Conservation (phyloP, 2,329 filamentous ascomycete species). For the Incumbomyces delicatus region DNA sequence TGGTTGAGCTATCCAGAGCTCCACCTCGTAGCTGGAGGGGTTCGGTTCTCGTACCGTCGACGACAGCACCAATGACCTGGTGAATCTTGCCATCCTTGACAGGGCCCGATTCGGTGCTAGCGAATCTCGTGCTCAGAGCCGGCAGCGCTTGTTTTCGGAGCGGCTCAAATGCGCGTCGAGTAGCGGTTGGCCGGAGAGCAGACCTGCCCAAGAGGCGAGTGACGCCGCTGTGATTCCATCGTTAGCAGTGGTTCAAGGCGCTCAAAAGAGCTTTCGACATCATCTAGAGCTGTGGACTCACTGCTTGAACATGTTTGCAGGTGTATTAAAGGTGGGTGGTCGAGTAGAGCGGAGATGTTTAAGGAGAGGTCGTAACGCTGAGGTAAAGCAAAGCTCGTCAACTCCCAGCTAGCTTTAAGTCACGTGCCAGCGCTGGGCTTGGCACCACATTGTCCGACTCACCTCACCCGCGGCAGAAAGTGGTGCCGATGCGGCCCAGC, state of each 20-base stretch:
- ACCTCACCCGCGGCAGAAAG: too few species aligned
- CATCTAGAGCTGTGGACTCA: constrained; percentile 28
- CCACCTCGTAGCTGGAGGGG: constrained; percentile 29
- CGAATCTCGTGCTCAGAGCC: constrained; percentile 51
- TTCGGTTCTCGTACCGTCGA: constrained; percentile 61
- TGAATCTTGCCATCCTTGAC: constrained; percentile 54
- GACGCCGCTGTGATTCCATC: constrained; percentile 46
- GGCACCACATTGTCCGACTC: not conserved
- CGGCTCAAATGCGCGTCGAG: constrained; percentile 48
- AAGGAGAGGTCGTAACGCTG: constrained; percentile 2
- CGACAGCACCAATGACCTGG: constrained; percentile 96
- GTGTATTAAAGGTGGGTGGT: constrained; percentile 11
- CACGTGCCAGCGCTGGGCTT: not conserved
- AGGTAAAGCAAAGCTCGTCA: constrained; percentile 3
- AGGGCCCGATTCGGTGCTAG: constrained; percentile 43
- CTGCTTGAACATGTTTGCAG: constrained; percentile 53
- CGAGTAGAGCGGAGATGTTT: constrained; percentile 7
- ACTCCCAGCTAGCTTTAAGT: not conserved
- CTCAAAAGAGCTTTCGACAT: constrained; percentile 13
- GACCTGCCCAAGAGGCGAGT: constrained; percentile 53
- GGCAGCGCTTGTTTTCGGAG: constrained; percentile 49
- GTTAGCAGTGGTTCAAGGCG: constrained; percentile 30
- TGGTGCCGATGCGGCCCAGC: too few species aligned
- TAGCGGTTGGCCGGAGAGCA: constrained; percentile 46
- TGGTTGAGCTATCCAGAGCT: constrained; percentile 27